phyloP scores from a whole-genome alignment of 106 monocot species.

The Alisma plantagoaquatica region DNA sequence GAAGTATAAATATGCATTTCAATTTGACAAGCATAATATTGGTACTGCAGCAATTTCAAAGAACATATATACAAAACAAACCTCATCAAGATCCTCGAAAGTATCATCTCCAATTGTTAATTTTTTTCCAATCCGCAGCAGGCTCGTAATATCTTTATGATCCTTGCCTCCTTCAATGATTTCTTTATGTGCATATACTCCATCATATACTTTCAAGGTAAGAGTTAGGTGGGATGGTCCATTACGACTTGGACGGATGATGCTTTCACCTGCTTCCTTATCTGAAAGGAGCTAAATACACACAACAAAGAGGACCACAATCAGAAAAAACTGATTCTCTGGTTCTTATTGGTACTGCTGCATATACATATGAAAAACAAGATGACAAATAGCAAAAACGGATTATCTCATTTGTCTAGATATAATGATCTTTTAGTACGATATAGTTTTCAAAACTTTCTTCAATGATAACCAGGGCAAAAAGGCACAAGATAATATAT shows the following conservation, averaged over 20 bases:
- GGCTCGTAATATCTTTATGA: slow-evolving; percentile 90
- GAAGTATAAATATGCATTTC: no score
- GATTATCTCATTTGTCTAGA: no score
- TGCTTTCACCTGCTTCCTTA: slow-evolving; percentile 87
- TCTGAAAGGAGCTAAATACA: slow-evolving; percentile 60
- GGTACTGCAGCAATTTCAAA: no score
- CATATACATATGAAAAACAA: no score
- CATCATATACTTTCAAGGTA: slow-evolving; percentile 87
- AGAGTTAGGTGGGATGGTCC: slow-evolving; percentile 88
- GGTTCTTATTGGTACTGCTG: no score
- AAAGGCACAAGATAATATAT: slow-evolving; percentile 5
- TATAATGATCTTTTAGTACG: no score
- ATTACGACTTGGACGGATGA: slow-evolving; percentile 82
- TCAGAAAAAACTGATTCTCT: no score
- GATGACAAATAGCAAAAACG: no score
- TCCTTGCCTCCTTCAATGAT: slow-evolving; percentile 88
- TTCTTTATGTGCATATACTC: slow-evolving; percentile 93
- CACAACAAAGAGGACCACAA: no score
- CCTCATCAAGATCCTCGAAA: slow-evolving; percentile 99
- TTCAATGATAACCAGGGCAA: background rate
- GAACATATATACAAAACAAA: no score
- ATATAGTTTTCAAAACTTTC: no score
- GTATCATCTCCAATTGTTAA: slow-evolving; percentile 72
- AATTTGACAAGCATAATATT: no score
- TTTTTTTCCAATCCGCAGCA: slow-evolving; percentile 93